Base-by-base conservation (phyloP, 2,329 filamentous ascomycete genomes). In the Ilyonectria destructans region DNA sequence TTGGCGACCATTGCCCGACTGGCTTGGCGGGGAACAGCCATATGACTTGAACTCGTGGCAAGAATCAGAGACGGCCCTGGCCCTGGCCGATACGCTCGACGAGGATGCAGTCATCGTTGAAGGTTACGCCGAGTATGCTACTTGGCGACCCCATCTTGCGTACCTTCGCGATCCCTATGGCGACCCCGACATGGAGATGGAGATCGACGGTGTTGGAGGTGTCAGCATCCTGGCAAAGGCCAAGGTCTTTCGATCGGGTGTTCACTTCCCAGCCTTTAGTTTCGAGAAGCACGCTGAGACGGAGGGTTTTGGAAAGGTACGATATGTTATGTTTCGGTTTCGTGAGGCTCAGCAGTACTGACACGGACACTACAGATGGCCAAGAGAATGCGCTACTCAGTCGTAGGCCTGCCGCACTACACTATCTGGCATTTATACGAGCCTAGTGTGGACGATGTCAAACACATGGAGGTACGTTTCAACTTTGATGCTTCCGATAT, bases 371-470 rank as follows among this genome's bases (percentile, higher is more conserved):
- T 59, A 49, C 69, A 97, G 95, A 99, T 99, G 96, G 94, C 96
- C 17, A 96, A 94, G 81, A 92, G 94, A 68, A 98, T 99, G 96
- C 88, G 93, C 67, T 98, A 94, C 78, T 97, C 95, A 0, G 96
- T 99, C 19, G 93, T 99, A 66, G 96, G 96, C 35, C 87, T 99
- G 54, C 96, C 96, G 7, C 96, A 99, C 80, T 99, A 99, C 82
- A 97, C 95, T 1, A 98, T 99, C 72, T 99, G 96, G 96, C 96
- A 99, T 91, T 87, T 99, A 77, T 99, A 99, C 85, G 96, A 99
- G 82, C 96, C 96, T n/a, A 97, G 94, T 77, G 93, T 98, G 17
- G 96, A 99, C 77, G 96, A 99, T 77, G 93, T 98, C 70, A 91
- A 93, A 67, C 96, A 98, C 78, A 99, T 99, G 96, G 96, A 95